Base-by-base conservation (phyloP, 164 flowering plant genomes). In the Vitis rupestris region DNA sequence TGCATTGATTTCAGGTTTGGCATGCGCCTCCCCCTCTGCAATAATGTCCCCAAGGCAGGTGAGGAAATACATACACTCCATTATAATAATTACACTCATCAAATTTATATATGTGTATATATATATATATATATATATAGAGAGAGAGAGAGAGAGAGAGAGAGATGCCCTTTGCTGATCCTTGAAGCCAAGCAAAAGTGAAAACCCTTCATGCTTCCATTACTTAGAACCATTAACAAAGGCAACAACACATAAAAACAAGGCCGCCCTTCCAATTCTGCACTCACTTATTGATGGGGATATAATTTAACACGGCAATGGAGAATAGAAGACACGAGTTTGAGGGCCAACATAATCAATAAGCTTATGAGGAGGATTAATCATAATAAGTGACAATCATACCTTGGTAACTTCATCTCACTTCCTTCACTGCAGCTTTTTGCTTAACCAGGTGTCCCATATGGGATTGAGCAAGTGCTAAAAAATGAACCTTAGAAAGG, bases 141-240 rank as follows among this genome's bases (percentile, higher is more conserved):
- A 23, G 27, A 23, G 27, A 23, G 27, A 23, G 27, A 23, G 27
- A 23, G 27, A 23, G 27, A 23, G 27, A 23, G 2, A 0, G 2
- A 23, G 2, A 1, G 1, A 23, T 23, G 2, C 27, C 71, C 74
- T 68, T 79, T 80, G 75, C 82, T 68, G 70, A 68, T 63, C 73
- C 72, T 69, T 37, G 58, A 80, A 76, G 82, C 78, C 59, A 73
- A 70, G 74, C 44, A 37, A 37, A 37, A 6, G 44, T 37, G 44
- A 37, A 3, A 9, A 66, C 66, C 3, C 59, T 67, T 51, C 75
- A 30, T 37, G 47, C 19, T 13, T 61, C 51, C 71, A 57, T 31
- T 47, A 4, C 50, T 66, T 15, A 19, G 2, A 37, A 37, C 44
- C 44, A 67, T 59, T 47, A 16, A 12, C 16, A 8, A 51, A 51